Evolutionary conservation across 768 basidiomycete species (phyloP).

Genomic region (Pulveroboletus sp.): DNA sequence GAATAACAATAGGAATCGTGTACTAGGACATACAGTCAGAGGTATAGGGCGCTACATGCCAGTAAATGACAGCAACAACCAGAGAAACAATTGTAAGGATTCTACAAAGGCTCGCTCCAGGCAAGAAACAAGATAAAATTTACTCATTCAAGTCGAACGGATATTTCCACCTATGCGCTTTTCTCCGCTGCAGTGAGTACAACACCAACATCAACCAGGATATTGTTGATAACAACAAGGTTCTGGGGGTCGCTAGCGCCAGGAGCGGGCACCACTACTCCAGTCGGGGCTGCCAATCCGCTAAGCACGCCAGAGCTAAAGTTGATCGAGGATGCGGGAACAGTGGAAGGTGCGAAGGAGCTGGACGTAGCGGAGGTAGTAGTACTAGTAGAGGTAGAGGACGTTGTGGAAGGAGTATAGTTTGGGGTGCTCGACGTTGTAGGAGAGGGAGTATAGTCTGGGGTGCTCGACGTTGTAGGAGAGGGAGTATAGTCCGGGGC

Average conservation of each 20-base stretch:
- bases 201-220: constrained; percentile 34
- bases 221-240: constrained; percentile 32
- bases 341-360: constrained; percentile 16
- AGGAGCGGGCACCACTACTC: constrained; percentile 30
- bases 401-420: constrained; percentile 17
- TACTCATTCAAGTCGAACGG: not conserved
- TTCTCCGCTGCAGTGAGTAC: constrained; percentile 8
- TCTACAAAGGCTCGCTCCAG: constrained; percentile 4
- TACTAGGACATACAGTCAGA: constrained; percentile 1
- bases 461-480: constrained; percentile 23
- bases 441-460: constrained; percentile 14
- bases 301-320: constrained; percentile 19
- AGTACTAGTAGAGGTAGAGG: too few relatives aligned
- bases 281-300: constrained; percentile 25
- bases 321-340: constrained; percentile 21
- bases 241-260: constrained; percentile 31
- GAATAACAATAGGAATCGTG: constrained; percentile 4
- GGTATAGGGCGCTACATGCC: constrained; percentile 24
- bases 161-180: not conserved
- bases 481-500: constrained; percentile 16
- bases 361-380: constrained; percentile 1
- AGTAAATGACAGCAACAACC: not conserved
- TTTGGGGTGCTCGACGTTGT: constrained; percentile 28
- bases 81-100: not conserved
- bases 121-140: constrained; percentile 1